A percentile compares a stretch with the other conserved stretches of the same genome.
Conservation (phyloP, 495 filamentous ascomycete species). For the Penicillium macrosclerotiorum region DNA sequence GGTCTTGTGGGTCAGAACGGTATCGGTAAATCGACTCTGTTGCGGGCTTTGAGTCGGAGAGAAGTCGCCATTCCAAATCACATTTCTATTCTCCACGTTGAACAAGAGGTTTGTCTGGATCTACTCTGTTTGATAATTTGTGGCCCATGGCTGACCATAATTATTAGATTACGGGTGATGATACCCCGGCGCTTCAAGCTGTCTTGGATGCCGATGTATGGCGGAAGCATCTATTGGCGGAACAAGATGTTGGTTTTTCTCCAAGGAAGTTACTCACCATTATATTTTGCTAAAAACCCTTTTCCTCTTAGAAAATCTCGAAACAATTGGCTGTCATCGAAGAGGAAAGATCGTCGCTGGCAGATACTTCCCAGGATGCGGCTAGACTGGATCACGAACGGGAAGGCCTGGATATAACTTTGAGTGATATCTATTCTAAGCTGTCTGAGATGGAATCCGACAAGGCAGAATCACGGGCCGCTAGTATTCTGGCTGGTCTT, state of each 20-base stretch:
- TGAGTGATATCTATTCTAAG: conserved; percentile 89
- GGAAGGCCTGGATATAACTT: conserved; percentile 82
- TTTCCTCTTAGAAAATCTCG: conserved; percentile 70
- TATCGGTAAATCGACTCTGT: conserved; percentile 96
- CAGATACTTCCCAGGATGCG: conserved; percentile 83
- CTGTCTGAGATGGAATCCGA: conserved; percentile 99
- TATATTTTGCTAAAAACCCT: conserved; percentile 14
- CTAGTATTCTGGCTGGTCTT: conserved; percentile 93
- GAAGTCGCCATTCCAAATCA: conserved; percentile 93
- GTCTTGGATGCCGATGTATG: conserved; percentile 98
- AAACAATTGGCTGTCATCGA: conserved; percentile 77
- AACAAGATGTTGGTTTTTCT: conserved; percentile 68
- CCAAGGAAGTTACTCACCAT: too few relatives aligned
- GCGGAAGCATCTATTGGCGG: conserved; percentile 89
- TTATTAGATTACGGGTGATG: conserved; percentile 83
- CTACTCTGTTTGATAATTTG: background rate
- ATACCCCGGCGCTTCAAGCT: conserved; percentile 91
- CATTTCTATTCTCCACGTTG: conserved; percentile 98
- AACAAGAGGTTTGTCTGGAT: conserved; percentile 74
- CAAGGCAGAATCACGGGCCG: conserved; percentile 92
- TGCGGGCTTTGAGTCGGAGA: conserved; percentile 87
- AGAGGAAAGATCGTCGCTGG: conserved; percentile 71
- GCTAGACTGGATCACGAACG: conserved; percentile 78
- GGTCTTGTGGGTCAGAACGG: conserved; percentile 98
- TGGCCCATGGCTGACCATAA: conserved; percentile 7